Percentiles rank a stretch among this genome's conserved stretches.
Conservation (phyloP, 1,139 yeast species). For the Geotrichum aggregatum region DNA sequence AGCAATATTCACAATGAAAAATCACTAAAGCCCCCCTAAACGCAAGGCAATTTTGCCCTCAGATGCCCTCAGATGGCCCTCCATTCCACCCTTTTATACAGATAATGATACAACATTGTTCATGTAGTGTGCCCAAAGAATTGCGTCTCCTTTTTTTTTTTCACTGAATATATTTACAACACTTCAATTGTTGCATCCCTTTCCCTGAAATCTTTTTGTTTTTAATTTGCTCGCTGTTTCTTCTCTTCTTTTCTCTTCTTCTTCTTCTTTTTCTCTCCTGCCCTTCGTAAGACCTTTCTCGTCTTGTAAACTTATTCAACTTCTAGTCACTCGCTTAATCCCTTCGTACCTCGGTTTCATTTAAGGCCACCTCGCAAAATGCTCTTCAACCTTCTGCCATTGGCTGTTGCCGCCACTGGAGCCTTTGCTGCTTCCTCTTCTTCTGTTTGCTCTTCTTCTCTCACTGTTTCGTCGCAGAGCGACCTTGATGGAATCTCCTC, state of each 20-base stretch:
- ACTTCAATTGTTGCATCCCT: background rate
- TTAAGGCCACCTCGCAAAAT: background rate
- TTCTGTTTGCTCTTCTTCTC: slow-evolving; percentile 8
- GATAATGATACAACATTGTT: background rate
- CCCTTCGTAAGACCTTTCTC: background rate
- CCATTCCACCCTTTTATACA: background rate
- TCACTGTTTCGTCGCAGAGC: slow-evolving; percentile 55
- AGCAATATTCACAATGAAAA: no score
- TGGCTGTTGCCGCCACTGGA: slow-evolving; percentile 11
- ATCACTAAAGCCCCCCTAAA: no score
- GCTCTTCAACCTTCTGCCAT: slow-evolving; percentile 12
- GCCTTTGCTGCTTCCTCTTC: slow-evolving; percentile 5
- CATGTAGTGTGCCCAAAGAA: background rate
- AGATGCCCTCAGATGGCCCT: background rate
- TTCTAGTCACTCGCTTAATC: slow-evolving; percentile 10
- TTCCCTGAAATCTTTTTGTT: background rate
- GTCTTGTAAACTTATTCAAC: background rate
- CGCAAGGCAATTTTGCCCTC: background rate
- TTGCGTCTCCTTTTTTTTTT: slow-evolving; percentile 4
- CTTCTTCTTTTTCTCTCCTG: slow-evolving; percentile 3
- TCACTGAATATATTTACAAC: background rate
- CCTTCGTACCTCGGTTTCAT: background rate
- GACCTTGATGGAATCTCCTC: slow-evolving; percentile 69
- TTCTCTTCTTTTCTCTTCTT: background rate
- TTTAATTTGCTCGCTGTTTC: background rate